These are phyloP conservation scores for Circinella minor DNA, from an alignment of 371 early-diverging fungal species.

Conservation along the genomic window DNA sequence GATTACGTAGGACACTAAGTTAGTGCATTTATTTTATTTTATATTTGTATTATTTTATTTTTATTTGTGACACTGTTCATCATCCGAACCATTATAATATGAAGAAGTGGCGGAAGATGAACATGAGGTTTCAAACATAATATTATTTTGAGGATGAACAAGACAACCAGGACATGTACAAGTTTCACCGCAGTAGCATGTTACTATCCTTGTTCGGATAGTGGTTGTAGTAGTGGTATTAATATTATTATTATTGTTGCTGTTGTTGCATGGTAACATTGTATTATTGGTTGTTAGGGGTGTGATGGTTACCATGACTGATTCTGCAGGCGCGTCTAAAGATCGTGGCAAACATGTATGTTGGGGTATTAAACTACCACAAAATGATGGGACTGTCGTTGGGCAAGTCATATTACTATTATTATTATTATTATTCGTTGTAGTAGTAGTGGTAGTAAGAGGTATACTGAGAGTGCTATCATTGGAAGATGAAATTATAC, in stretches of 20 bases:
- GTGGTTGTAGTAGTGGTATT: background rate
- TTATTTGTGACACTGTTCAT: constrained; percentile 10
- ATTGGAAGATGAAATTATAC: background rate
- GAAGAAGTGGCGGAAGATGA: constrained; percentile 12
- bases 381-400: constrained; percentile 1
- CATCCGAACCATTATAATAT: constrained; percentile 5
- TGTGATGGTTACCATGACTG: constrained; percentile 52
- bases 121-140: constrained; percentile 1
- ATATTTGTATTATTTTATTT: background rate
- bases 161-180: constrained; percentile 33
- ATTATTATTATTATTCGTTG: background rate
- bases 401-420: background rate
- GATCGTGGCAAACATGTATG: constrained; percentile 11
- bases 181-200: constrained; percentile 27
- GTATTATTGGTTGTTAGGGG: constrained; percentile 27
- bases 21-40: background rate
- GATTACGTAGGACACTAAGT: background rate
- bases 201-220: constrained; percentile 28
- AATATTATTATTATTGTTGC: too few relatives aligned
- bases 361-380: constrained; percentile 36
- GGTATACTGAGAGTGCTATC: background rate
- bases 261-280: background rate
- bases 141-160: constrained; percentile 25
- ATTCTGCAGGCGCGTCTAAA: constrained; percentile 29
- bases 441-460: background rate